Evolutionary conservation across 2,329 filamentous ascomycete genomes (phyloP).

Genomic region (Verticillium klebahnii): DNA sequence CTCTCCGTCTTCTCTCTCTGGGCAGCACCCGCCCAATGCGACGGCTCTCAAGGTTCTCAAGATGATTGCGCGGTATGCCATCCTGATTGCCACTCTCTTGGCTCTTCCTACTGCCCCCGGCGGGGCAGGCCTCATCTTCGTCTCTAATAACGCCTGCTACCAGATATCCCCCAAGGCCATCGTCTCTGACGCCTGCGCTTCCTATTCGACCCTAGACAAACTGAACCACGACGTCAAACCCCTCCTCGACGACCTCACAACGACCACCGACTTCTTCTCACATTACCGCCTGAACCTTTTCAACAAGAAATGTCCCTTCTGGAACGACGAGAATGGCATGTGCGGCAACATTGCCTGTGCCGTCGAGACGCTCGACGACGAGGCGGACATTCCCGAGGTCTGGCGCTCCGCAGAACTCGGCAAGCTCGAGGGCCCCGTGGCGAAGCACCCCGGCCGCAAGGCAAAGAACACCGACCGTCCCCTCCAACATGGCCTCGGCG

Average conservation of each 20-base stretch:
- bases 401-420: conserved; percentile 92
- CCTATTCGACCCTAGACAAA: conserved; percentile 82
- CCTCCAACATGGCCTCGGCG: conserved; percentile 76
- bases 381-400: conserved; percentile 85
- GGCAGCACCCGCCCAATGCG: conserved; percentile 42
- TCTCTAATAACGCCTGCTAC: conserved; percentile 32
- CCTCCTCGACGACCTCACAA: conserved; percentile 73
- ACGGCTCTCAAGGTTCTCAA: conserved; percentile 22
- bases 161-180: conserved; percentile 86
- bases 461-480: conserved; percentile 61
- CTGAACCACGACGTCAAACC: conserved; percentile 76
- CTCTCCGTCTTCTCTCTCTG: conserved; percentile 53
- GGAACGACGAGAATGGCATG: conserved; percentile 88
- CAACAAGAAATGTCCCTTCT: conserved; percentile 93
- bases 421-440: conserved; percentile 85
- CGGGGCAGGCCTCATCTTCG: conserved; percentile 13
- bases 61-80: conserved; percentile 51
- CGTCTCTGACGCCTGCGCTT: conserved; percentile 90
- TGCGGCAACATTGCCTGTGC: conserved; percentile 97
- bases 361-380: conserved; percentile 90
- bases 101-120: conserved; percentile 4
- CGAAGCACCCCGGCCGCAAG: conserved; percentile 81
- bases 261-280: conserved; percentile 93
- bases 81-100: conserved; percentile 13
- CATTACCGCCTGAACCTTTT: conserved; percentile 95